A percentile compares a stretch with the other conserved stretches of the same genome.
Evolutionary conservation across 306 rosid genomes (phyloP).

Genomic region (Cucurbita pepo): DNA sequence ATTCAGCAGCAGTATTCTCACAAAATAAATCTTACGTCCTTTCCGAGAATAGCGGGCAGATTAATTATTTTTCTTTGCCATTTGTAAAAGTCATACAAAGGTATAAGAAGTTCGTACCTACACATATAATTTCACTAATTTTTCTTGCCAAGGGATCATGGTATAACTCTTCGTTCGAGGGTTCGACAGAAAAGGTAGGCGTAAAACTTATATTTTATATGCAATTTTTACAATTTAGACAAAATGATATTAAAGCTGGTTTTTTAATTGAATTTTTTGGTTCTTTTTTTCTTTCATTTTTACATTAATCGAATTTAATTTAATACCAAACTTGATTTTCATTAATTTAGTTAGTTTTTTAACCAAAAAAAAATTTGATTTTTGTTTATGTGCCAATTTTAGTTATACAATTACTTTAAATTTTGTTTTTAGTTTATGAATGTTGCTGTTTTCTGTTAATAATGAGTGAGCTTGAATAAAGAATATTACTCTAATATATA

Average conservation of each 20-base stretch:
- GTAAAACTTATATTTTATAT: too few relatives aligned
- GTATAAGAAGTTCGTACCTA: not conserved
- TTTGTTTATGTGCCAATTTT: too few relatives aligned
- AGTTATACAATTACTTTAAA: too few relatives aligned
- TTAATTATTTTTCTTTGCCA: slow-evolving; percentile 17
- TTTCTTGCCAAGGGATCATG: not conserved
- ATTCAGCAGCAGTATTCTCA: slow-evolving; percentile 17
- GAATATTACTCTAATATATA: not conserved
- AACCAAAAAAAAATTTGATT: too few relatives aligned
- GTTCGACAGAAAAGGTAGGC: too few relatives aligned
- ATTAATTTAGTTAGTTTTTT: too few relatives aligned
- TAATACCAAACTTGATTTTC: too few relatives aligned
- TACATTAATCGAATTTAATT: not conserved
- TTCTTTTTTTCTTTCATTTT: not conserved
- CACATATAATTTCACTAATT: not conserved
- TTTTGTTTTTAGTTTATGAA: not conserved
- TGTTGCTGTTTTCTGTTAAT: not conserved
- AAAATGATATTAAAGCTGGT: not conserved
- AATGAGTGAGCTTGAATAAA: not conserved
- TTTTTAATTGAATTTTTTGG: too few relatives aligned
- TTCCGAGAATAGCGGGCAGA: slow-evolving; percentile 20
- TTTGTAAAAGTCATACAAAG: slow-evolving; percentile 23
- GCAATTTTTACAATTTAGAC: too few relatives aligned
- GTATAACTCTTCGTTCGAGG: too few relatives aligned
- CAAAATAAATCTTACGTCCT: slow-evolving; percentile 18